Conservation (phyloP, 1,284 basidiomycete genomes). For the Rhodotorula sp. region DNA sequence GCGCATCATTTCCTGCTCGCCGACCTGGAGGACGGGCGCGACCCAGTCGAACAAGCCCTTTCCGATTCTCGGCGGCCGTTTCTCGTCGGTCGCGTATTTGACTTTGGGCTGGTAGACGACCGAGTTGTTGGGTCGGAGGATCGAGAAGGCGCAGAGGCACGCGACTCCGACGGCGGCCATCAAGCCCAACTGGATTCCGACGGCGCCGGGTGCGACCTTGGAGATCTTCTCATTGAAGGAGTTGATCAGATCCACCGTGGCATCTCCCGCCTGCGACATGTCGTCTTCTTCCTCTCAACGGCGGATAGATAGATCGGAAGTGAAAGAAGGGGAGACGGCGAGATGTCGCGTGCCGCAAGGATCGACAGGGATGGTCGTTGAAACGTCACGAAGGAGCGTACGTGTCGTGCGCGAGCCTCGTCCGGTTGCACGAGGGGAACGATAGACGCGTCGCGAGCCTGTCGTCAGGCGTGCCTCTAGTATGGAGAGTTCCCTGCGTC, state of each 20-base stretch:
- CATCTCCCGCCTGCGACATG: slow-evolving; percentile 20
- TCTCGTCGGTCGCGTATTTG: slow-evolving; percentile 81
- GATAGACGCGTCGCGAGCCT: too few relatives aligned
- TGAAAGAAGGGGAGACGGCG: too few relatives aligned
- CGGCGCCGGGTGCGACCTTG: slow-evolving; percentile 19
- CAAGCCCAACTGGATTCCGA: slow-evolving; percentile 62
- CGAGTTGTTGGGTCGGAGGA: slow-evolving; percentile 75
- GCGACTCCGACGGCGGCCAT: slow-evolving; percentile 53
- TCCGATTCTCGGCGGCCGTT: slow-evolving; percentile 73
- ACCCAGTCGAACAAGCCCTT: slow-evolving; percentile 71
- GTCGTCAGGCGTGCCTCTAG: too few relatives aligned
- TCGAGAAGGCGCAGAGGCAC: slow-evolving; percentile 68
- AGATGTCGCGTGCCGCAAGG: too few relatives aligned
- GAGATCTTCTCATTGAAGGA: slow-evolving; percentile 19
- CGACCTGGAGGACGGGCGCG: slow-evolving; percentile 70
- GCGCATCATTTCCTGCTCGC: slow-evolving; percentile 82
- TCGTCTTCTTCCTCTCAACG: too few relatives aligned
- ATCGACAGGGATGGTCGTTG: too few relatives aligned
- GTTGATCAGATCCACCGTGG: slow-evolving; percentile 13
- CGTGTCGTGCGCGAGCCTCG: too few relatives aligned
- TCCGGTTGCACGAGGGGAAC: too few relatives aligned
- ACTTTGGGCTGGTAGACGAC: slow-evolving; percentile 79
- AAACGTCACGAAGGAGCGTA: too few relatives aligned
- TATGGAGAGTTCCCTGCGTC: too few relatives aligned
- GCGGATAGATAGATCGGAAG: too few relatives aligned